These are phyloP conservation scores for Ophiocordyceps camponoti-floridani DNA, from an alignment of 2,329 filamentous ascomycete genomes.

Conservation along the genomic window DNA sequence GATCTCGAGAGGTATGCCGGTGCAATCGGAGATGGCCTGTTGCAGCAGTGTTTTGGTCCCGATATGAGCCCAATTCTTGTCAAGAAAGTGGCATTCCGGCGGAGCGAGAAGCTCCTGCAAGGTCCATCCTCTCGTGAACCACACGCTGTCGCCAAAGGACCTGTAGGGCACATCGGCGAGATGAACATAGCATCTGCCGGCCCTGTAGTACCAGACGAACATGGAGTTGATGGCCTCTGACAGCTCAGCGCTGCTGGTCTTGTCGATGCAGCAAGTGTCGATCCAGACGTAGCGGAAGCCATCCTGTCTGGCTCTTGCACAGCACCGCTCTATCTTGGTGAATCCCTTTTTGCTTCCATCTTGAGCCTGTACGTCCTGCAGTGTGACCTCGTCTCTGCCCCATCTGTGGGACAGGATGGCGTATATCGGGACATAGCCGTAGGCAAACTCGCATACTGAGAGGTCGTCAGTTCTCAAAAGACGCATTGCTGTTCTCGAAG, in stretches of 20 bases:
- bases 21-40: not conserved
- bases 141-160: conserved; percentile 2
- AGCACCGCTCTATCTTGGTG: not conserved
- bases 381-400: not conserved
- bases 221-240: conserved; percentile 11
- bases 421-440: not conserved
- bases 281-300: conserved; percentile 10
- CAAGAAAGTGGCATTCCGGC: not conserved
- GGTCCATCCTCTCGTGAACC: conserved; percentile 8
- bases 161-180: conserved; percentile 5
- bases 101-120: conserved; percentile 6
- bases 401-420: not conserved
- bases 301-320: conserved; percentile 1
- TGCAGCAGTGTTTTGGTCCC: not conserved
- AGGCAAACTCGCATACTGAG: conserved; percentile 1
- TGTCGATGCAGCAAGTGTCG: conserved; percentile 12
- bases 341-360: not conserved
- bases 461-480: not conserved
- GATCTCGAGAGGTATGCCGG: not conserved
- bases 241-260: conserved; percentile 7
- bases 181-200: conserved; percentile 9
- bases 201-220: conserved; percentile 9
- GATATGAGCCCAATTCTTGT: not conserved
- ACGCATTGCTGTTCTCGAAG: not conserved
- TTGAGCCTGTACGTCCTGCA: not conserved